Conservation (phyloP, 345 rosid species). For the Pugionium dolabratum region DNA sequence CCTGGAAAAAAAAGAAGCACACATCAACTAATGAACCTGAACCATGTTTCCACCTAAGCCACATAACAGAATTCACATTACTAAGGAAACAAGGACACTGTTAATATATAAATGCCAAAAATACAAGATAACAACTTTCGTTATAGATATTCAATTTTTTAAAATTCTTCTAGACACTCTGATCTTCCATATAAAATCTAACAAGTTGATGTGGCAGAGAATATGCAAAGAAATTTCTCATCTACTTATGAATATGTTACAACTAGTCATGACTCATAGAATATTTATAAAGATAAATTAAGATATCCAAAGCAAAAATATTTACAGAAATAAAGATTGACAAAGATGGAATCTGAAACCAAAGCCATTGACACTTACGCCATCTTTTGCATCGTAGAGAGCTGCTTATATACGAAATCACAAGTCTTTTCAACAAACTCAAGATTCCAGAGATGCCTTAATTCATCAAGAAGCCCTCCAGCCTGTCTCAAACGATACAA, state of each 20-base stretch:
- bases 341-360: too few relatives aligned
- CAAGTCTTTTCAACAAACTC: constrained; percentile 67
- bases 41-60: constrained; percentile 9
- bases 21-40: constrained; percentile 20
- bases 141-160: not conserved
- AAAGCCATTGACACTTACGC: constrained; percentile 42
- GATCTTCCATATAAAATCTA: constrained; percentile 16
- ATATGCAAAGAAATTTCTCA: constrained; percentile 7
- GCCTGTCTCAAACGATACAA: constrained; percentile 49
- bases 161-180: too few relatives aligned
- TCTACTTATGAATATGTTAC: constrained; percentile 21
- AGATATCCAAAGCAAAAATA: not conserved
- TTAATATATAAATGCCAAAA: not conserved
- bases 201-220: not conserved
- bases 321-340: not conserved
- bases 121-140: constrained; percentile 18
- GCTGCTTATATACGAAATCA: constrained; percentile 63
- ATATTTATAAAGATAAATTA: not conserved
- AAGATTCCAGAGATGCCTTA: constrained; percentile 63
- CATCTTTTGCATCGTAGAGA: constrained; percentile 65
- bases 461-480: constrained; percentile 76
- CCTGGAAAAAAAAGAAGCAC: constrained; percentile 41
- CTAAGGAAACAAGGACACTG: constrained; percentile 16
- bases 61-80: constrained; percentile 11
- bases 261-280: constrained; percentile 22